phyloP scores from a whole-genome alignment of 306 rosid species.

The Trifolium repens region DNA sequence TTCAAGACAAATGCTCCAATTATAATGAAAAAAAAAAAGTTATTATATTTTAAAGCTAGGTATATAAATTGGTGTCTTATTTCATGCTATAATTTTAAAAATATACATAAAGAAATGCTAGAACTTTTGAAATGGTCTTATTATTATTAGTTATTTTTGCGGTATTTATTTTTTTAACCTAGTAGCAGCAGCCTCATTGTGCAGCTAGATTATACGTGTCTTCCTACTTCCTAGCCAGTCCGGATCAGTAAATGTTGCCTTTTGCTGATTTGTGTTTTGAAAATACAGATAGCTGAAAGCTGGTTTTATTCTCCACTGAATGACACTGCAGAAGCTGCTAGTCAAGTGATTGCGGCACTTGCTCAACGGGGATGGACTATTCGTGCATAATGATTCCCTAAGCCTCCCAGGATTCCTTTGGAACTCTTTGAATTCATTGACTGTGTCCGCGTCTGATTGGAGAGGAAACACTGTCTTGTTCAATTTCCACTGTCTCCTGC shows the following conservation, averaged over 20 bases:
- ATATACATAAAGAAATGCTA: background rate
- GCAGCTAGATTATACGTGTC: slow-evolving; percentile 21
- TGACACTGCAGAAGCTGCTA: slow-evolving; percentile 82
- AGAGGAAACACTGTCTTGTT: slow-evolving; percentile 14
- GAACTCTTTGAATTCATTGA: slow-evolving; percentile 9
- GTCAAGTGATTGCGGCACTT: slow-evolving; percentile 58
- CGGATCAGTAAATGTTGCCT: background rate
- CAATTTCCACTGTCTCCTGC: slow-evolving; percentile 3
- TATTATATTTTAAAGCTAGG: slow-evolving; percentile 15
- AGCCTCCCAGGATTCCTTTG: slow-evolving; percentile 13
- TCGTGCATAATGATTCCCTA: slow-evolving; percentile 32
- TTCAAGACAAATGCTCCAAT: background rate
- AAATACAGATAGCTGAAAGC: slow-evolving; percentile 62
- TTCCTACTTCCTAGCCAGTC: background rate
- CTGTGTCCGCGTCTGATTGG: slow-evolving; percentile 1
- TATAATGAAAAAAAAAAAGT: background rate
- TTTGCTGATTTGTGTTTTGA: slow-evolving; percentile 20
- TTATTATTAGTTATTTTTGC: background rate
- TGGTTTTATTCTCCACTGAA: slow-evolving; percentile 90
- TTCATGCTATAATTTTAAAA: slow-evolving; percentile 13
- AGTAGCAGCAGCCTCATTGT: background rate
- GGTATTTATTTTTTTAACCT: slow-evolving; percentile 11
- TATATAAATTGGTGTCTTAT: slow-evolving; percentile 27
- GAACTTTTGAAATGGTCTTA: slow-evolving; percentile 9
- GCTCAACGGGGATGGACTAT: slow-evolving; percentile 85